Evolutionary conservation across 2,329 filamentous ascomycete species (phyloP).

Genomic region (Geoglossum cookeanum): DNA sequence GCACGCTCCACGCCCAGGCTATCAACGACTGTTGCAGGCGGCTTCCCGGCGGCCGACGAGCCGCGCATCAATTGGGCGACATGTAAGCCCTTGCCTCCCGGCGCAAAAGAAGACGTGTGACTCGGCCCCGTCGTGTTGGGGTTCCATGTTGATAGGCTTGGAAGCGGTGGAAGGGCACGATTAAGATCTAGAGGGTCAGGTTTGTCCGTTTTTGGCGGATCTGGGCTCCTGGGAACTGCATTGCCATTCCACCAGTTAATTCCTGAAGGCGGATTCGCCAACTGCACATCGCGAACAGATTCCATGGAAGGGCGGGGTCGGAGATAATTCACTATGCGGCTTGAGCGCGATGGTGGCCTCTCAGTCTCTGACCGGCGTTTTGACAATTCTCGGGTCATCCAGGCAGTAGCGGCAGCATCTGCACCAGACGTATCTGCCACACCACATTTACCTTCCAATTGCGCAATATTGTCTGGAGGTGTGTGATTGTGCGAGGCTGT

Average conservation of each 20-base stretch:
- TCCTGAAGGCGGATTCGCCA: not conserved
- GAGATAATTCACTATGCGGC: not conserved
- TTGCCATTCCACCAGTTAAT: not conserved
- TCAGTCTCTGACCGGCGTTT: not conserved
- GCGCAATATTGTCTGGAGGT: not conserved
- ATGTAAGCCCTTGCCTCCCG: not conserved
- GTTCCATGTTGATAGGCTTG: conserved; percentile 3
- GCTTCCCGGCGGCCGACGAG: not conserved
- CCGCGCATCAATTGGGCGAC: conserved; percentile 1
- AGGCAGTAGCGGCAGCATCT: not conserved
- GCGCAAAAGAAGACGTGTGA: not conserved
- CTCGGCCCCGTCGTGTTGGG: not conserved
- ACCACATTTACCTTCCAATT: not conserved
- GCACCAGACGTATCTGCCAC: not conserved
- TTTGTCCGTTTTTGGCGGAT: not conserved
- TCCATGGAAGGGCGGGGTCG: not conserved
- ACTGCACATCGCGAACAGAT: not conserved
- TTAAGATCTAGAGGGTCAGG: not conserved
- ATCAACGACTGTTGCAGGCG: not conserved
- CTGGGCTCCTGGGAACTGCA: not conserved
- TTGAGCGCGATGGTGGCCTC: not conserved
- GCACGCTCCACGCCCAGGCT: not conserved
- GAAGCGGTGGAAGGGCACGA: conserved; percentile 4
- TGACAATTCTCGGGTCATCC: not conserved
- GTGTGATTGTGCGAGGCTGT: not conserved